Base-by-base conservation (phyloP, 768 basidiomycete species). In the Kwoniella dendrophila region DNA sequence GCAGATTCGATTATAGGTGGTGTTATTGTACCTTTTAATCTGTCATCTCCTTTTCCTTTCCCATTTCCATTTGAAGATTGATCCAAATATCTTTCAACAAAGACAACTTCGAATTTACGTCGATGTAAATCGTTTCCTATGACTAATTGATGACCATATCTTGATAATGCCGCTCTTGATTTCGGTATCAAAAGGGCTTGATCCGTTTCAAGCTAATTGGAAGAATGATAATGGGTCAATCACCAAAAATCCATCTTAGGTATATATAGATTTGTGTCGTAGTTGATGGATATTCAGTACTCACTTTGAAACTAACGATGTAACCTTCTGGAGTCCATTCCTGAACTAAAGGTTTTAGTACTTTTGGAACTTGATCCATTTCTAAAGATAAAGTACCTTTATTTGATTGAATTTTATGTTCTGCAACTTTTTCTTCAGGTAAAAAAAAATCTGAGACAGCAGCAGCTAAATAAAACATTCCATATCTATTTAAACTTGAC, bases 301-400 rank as follows among this genome's bases (percentile, higher is more conserved):
- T 22, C 57, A 92, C 95, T 86, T 99, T 99, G 85, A 99, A 99
- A 0, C 92, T 95, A 40, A 99, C 91, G 38, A 97, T 88, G 76
- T 87, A 98, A 0, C 92, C 94, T 45, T 90, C 86, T 6, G 84
- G 86, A 1, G 87, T 88, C 95, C 96, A 99, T 76, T 98, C 92
- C 45, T 89, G 87, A 6, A 97, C 93, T 81, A 99, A 82, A 0
- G 92, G 89, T 78, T 90, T 90, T 47, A 99, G 81, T 34, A 97
- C 88, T 80, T 99, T 99, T 7, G 96, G 96, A 0, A 98, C 94
- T 78, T 97, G 93, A 74, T 99, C 96, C 96, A 98, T 99, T 79
- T 98, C 94, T 58, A 98, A 90, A 47, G 86, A 85, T 26, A 98
- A 81, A 67, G 88, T 94, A 1, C 94, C 95, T 75, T 95, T 93